These are phyloP conservation scores for Dalechampia spathulata DNA, from an alignment of 441 rosid species.

Conservation along the genomic window DNA sequence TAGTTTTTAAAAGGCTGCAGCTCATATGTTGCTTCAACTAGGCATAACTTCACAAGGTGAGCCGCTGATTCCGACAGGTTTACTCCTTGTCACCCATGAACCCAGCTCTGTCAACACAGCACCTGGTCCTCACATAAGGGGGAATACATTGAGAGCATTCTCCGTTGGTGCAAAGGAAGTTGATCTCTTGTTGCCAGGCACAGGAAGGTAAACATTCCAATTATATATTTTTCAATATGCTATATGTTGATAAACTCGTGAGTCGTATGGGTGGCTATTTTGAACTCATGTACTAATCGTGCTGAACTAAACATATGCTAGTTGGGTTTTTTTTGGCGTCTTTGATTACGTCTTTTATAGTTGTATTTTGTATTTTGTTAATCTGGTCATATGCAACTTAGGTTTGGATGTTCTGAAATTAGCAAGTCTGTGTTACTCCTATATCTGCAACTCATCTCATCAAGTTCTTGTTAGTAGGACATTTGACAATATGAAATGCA, in stretches of 20 bases:
- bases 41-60: conserved; percentile 47
- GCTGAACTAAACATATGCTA: not conserved
- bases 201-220: conserved; percentile 59
- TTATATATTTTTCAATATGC: conserved; percentile 1
- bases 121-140: conserved; percentile 97
- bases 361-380: no score
- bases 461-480: no score
- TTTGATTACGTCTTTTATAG: not conserved
- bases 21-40: conserved; percentile 23
- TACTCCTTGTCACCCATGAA: conserved; percentile 75
- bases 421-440: no score
- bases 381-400: not conserved
- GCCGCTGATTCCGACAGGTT: conserved; percentile 64
- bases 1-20: conserved; percentile 7
- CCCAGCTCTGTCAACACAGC: conserved; percentile 62
- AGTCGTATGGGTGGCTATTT: not conserved
- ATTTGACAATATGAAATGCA: not conserved
- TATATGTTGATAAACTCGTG: not conserved
- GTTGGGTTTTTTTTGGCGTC: not conserved
- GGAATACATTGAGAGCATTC: conserved; percentile 66
- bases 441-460: no score
- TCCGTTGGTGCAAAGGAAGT: conserved; percentile 85
- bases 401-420: no score
- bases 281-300: not conserved
- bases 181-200: conserved; percentile 89